Conservation (phyloP, 768 basidiomycete genomes). For the Tulasnella sp. region DNA sequence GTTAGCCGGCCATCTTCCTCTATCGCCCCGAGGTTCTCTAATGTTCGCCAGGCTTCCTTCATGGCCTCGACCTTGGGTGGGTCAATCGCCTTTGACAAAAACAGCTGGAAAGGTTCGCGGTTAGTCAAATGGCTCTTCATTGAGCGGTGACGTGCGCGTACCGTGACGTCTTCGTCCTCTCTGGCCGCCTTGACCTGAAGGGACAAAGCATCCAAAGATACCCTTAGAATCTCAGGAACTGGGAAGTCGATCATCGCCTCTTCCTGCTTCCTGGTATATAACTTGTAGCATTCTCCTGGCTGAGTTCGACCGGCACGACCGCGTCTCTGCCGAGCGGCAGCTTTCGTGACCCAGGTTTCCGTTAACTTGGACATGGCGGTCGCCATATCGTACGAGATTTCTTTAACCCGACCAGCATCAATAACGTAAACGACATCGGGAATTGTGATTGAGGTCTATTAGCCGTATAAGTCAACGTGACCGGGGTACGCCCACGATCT, state of each 20-base stretch:
- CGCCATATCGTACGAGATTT: conserved; percentile 67
- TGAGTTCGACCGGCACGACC: conserved; percentile 88
- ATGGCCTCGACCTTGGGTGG: conserved; percentile 75
- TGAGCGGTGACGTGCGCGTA: conserved; percentile 33
- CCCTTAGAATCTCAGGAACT: conserved; percentile 81
- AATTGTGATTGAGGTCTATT: conserved; percentile 85
- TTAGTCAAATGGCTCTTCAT: conserved; percentile 19
- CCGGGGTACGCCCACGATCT: not conserved
- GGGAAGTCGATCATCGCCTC: conserved; percentile 66
- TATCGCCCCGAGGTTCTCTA: conserved; percentile 77
- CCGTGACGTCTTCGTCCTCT: conserved; percentile 74
- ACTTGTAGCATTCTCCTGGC: conserved; percentile 80
- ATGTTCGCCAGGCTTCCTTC: conserved; percentile 66
- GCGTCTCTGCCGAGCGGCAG: conserved; percentile 76
- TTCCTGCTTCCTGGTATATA: conserved; percentile 75
- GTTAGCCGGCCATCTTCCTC: conserved; percentile 62
- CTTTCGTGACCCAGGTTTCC: conserved; percentile 74
- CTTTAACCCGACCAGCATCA: conserved; percentile 82
- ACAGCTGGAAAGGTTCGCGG: conserved; percentile 43
- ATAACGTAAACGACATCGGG: conserved; percentile 84
- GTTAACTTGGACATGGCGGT: conserved; percentile 69
- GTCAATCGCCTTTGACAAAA: conserved; percentile 72
- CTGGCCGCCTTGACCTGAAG: conserved; percentile 78
- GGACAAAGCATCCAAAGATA: conserved; percentile 77
- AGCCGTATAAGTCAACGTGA: conserved; percentile 23